Conservation (phyloP, 352 stramenopile genomes). For the Phytophthora pseudosyringae region DNA sequence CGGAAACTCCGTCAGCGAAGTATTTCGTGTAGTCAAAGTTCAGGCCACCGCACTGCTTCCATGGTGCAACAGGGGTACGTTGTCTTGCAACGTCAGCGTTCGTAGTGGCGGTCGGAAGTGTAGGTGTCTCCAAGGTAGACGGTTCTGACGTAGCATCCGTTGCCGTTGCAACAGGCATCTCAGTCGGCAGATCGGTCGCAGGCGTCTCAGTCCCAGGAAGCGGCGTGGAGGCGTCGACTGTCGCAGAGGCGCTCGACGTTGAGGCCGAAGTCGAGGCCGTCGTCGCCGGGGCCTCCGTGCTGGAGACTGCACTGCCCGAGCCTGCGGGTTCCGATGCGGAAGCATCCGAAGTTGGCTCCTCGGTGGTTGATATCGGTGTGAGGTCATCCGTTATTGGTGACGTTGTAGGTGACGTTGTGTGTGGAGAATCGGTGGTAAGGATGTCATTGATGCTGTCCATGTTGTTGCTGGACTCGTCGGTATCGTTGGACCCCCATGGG, state of each 20-base stretch:
- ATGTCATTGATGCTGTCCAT: constrained; percentile 3
- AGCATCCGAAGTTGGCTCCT: background rate
- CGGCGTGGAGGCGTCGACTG: background rate
- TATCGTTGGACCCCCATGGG: background rate
- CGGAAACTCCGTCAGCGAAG: constrained; percentile 6
- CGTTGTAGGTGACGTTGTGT: background rate
- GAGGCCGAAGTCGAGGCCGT: background rate
- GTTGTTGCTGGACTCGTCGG: background rate
- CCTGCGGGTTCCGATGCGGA: background rate
- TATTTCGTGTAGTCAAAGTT: constrained; percentile 43
- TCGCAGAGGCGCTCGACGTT: background rate
- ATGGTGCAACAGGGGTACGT: constrained; percentile 5
- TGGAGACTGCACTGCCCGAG: too few species aligned
- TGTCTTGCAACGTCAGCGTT: background rate
- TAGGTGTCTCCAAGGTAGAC: background rate
- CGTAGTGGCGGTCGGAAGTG: background rate
- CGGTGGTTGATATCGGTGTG: background rate
- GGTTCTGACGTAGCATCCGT: background rate
- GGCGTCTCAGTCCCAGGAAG: background rate
- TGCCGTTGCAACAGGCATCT: too few species aligned
- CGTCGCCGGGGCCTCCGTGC: background rate
- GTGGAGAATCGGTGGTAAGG: background rate
- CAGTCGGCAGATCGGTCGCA: background rate
- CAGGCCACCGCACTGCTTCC: constrained; percentile 41
- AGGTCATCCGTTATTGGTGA: background rate